Evolutionary conservation across 208 protist genomes (phyloP), one percentile per base, ranked within the genome.

Genomic region (Crithidia mellificae): DNA sequence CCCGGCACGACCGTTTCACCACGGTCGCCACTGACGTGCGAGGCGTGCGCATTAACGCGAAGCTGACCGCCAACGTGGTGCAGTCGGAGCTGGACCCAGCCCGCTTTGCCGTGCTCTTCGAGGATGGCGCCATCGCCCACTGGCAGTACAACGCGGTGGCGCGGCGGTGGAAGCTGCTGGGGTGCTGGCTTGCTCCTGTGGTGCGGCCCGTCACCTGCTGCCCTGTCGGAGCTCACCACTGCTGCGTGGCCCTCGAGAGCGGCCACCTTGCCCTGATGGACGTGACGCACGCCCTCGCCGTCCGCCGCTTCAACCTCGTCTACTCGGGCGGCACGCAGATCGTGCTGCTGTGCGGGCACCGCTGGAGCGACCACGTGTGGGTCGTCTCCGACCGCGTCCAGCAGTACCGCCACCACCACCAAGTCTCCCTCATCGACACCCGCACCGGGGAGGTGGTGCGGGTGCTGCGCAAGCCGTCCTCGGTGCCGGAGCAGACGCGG

Each of bases 291-390:
- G 80, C 68, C 53, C 43, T 77, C 12, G 74, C 85, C 5, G 59
- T 91, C 32, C 69, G 83, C 44, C 80, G 81, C 38, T 80, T 95
- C 50, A 91, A 85, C 54, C 55, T 95, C 38, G 83, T 90, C 5
- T 85, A 92, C 68, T 85, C 87, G 9, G 81, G 86, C 51, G 81
- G 83, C 27, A 95, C 90, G 25, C 72, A 74, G 38, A 91, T 95
- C 25, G 79, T 90, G 36, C 63, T 84, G 30, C 67, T 92, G n/a
- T 82, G 78, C 65, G 75, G 78, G 19, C 81, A 91, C 58, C 78
- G 69, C 20, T 82, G 74, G 75, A 81, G 78, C 38, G 86, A 91
- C 30, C 72, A 77, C 24, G 81, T 92, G 36, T 95, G 90, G 90
- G 72, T 92, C 19, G 90, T 90, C 12, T 88, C 86, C 12, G 65